Conservation (phyloP, 306 rosid genomes). For the Glycyrrhiza uralensis region DNA sequence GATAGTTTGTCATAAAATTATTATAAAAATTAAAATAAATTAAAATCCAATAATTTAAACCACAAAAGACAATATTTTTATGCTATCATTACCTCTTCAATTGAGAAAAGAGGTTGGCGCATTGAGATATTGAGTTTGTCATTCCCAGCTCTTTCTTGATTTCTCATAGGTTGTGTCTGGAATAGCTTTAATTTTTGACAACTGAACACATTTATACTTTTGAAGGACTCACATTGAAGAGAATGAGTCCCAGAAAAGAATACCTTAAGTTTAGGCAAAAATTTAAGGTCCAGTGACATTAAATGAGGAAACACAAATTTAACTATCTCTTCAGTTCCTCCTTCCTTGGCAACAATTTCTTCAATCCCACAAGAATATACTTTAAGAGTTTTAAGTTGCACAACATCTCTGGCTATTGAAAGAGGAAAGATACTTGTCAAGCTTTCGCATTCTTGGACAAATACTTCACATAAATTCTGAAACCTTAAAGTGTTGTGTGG, state of each 20-base stretch:
- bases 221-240: neutral
- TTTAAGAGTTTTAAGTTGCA: neutral
- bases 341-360: neutral
- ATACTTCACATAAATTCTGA: too few species aligned
- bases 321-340: neutral
- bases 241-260: neutral
- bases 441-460: too few species aligned
- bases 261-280: neutral
- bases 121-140: neutral
- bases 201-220: neutral
- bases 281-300: neutral
- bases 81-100: neutral
- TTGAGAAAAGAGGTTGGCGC: neutral
- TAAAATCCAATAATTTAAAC: neutral
- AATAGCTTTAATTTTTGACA: neutral
- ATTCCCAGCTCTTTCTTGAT: neutral
- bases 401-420: neutral
- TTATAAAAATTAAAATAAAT: too few species aligned
- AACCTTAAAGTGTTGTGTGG: too few species aligned
- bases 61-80: neutral
- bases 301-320: neutral
- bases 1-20: too few species aligned
- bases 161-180: too few species aligned
- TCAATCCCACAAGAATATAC: neutral
- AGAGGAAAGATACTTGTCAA: neutral